Evolutionary conservation across 371 early-diverging fungal genomes (phyloP).

Genomic region (Mucor racemosus): DNA sequence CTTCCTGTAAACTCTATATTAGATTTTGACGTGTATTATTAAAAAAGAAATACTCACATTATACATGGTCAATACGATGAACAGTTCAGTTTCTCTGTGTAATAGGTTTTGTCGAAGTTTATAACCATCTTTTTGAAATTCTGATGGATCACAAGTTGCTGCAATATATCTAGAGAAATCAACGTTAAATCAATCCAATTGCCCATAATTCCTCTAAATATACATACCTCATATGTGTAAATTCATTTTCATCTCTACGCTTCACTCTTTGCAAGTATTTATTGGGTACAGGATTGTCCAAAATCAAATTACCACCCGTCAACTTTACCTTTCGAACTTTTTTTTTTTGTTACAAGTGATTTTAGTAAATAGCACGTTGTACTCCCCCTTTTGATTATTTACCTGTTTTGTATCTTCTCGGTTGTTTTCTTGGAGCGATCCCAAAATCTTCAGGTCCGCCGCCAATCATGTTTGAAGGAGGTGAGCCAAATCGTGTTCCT

Average conservation of each 20-base stretch:
- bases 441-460: conserved; percentile 43
- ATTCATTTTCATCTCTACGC: conserved; percentile 54
- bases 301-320: conserved; percentile 57
- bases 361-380: conserved; percentile 14
- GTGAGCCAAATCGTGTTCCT: conserved; percentile 12
- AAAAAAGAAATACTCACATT: conserved; percentile 51
- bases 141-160: conserved; percentile 83
- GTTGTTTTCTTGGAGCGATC: conserved; percentile 52
- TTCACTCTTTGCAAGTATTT: conserved; percentile 49
- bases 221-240: conserved; percentile 59
- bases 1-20: conserved; percentile 63
- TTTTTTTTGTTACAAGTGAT: neutral
- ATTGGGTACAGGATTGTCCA: conserved; percentile 60
- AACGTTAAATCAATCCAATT: no score
- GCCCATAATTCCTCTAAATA: neutral
- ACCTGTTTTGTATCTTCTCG: conserved; percentile 62
- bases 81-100: conserved; percentile 82
- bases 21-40: neutral
- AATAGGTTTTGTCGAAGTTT: conserved; percentile 82
- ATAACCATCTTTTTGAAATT: conserved; percentile 75
- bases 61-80: conserved; percentile 88
- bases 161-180: conserved; percentile 63
- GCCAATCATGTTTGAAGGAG: conserved; percentile 28
- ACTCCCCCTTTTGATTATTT: conserved; percentile 11
- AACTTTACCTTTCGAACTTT: conserved; percentile 36